Conservation (phyloP, 768 basidiomycete species). For the Hypholoma sublateritium region DNA sequence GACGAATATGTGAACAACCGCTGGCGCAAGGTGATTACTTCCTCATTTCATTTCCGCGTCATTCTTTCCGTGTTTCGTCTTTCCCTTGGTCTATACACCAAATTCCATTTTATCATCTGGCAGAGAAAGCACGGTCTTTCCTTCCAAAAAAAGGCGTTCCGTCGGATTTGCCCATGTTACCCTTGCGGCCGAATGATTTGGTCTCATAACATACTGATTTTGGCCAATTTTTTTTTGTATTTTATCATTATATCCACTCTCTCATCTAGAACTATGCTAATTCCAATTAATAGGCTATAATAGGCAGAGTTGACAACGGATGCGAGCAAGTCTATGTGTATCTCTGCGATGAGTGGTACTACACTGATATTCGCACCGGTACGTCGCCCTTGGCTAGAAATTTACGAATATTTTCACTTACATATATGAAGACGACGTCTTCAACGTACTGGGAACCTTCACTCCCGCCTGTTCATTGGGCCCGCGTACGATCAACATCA, state of each 20-base stretch:
- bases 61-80: too few species aligned
- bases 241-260: too few species aligned
- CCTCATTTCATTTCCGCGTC: neutral
- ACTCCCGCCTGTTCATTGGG: conserved; percentile 27
- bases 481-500: conserved; percentile 53
- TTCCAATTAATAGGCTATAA: conserved; percentile 51
- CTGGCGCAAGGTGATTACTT: conserved; percentile 41
- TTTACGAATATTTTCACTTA: neutral
- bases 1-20: conserved; percentile 29
- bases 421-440: conserved; percentile 61
- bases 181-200: too few species aligned
- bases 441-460: conserved; percentile 71
- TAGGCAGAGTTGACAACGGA: conserved; percentile 30
- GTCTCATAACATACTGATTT: too few species aligned
- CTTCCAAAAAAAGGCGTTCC: too few species aligned
- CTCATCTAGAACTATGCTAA: neutral
- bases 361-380: conserved; percentile 64
- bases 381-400: conserved; percentile 11
- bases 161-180: too few species aligned
- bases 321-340: conserved; percentile 48
- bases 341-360: conserved; percentile 78
- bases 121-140: too few species aligned
- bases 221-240: too few species aligned
- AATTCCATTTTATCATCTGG: too few species aligned
- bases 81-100: too few species aligned